phyloP scores from a whole-genome alignment of 176 grass and related monocot species.

The Tuctoria greenei region DNA sequence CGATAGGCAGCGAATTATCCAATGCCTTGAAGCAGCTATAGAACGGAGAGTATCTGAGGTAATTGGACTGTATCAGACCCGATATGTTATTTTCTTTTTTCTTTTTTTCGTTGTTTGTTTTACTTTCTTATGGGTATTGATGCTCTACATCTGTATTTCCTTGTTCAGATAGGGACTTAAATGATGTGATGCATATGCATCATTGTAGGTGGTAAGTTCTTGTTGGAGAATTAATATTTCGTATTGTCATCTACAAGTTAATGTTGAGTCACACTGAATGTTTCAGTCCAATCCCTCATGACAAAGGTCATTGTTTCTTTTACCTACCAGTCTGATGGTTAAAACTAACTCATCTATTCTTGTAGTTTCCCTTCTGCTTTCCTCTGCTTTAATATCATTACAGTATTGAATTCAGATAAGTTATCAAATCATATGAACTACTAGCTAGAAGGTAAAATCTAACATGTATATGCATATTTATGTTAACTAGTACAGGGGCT shows the following conservation, averaged over 20 bases:
- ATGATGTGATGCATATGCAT: constrained; percentile 12
- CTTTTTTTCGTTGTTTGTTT: background rate
- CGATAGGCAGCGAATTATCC: constrained; percentile 74
- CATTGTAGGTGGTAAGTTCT: constrained; percentile 21
- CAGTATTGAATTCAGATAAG: background rate
- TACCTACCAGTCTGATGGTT: constrained; percentile 9
- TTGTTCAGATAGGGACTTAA: constrained; percentile 22
- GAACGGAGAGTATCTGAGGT: constrained; percentile 92
- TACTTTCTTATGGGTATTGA: background rate
- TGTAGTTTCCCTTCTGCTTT: background rate
- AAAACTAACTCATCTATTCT: background rate
- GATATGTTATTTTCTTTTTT: constrained; percentile 14
- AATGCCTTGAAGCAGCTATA: constrained; percentile 89
- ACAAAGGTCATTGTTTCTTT: constrained; percentile 33
- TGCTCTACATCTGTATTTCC: constrained; percentile 17
- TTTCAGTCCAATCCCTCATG: constrained; percentile 19
- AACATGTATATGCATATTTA: background rate
- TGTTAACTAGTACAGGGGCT: no score
- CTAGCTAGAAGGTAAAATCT: background rate
- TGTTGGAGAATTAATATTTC: background rate
- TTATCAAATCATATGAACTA: constrained; percentile 8
- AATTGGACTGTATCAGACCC: constrained; percentile 10
- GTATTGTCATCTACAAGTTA: constrained; percentile 33
- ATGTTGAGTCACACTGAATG: constrained; percentile 24
- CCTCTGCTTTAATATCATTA: constrained; percentile 6